Evolutionary conservation across 805 yeast genomes (phyloP).

Genomic region (Candida boidinii): DNA sequence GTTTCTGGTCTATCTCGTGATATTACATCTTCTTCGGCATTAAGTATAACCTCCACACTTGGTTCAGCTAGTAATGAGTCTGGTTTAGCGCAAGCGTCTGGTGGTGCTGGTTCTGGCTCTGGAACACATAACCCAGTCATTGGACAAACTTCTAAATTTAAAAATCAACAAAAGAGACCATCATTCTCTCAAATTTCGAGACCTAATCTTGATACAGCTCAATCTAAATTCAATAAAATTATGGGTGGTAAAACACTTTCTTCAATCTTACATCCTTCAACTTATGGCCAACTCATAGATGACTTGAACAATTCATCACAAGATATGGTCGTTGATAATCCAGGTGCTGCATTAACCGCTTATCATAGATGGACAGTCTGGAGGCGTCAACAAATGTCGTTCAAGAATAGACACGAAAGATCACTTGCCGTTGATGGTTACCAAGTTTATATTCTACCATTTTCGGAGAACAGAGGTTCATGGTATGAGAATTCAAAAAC

Average conservation of each 20-base stretch:
- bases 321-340: slow-evolving; percentile 1
- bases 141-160: background rate
- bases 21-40: too few relatives aligned
- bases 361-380: slow-evolving; percentile 82
- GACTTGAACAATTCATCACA: slow-evolving; percentile 1
- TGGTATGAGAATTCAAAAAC: slow-evolving; percentile 68
- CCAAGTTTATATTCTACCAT: slow-evolving; percentile 80
- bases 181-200: slow-evolving; percentile 1
- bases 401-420: slow-evolving; percentile 72
- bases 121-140: background rate
- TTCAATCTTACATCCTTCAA: slow-evolving; percentile 15
- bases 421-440: slow-evolving; percentile 91
- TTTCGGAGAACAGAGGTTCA: slow-evolving; percentile 54
- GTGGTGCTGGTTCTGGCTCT: too few relatives aligned
- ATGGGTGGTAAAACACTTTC: slow-evolving; percentile 18
- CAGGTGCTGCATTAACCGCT: slow-evolving; percentile 30
- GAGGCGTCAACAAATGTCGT: slow-evolving; percentile 82
- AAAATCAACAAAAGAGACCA: background rate
- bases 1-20: too few relatives aligned
- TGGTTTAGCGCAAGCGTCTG: too few relatives aligned
- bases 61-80: too few relatives aligned
- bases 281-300: slow-evolving; percentile 5
- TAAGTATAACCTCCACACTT: too few relatives aligned
- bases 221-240: slow-evolving; percentile 14
- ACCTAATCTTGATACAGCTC: slow-evolving; percentile 1